phyloP scores from a whole-genome alignment of 2,329 filamentous ascomycete species.

The Diaporthe vaccinii region DNA sequence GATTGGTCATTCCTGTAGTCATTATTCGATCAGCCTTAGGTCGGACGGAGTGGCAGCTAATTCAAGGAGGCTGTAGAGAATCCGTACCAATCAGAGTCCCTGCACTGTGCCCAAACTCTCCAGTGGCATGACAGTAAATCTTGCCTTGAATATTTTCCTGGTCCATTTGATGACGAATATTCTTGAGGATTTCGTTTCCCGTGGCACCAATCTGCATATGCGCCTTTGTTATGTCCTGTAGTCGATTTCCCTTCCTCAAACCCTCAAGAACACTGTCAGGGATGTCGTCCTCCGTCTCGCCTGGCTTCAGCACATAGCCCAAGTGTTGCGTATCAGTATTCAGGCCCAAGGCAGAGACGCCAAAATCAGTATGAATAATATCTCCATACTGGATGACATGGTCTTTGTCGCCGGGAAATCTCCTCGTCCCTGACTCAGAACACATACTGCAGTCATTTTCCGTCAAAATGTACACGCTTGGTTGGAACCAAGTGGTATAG shows the following conservation, averaged over 20 bases:
- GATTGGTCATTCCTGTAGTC: conserved; percentile 61
- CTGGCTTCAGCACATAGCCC: conserved; percentile 61
- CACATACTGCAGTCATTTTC: conserved; percentile 44
- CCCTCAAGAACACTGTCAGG: conserved; percentile 58
- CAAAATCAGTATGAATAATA: conserved; percentile 64
- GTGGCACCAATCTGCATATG: conserved; percentile 60
- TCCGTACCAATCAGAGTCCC: conserved; percentile 60
- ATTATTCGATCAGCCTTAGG: not conserved
- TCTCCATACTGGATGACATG: conserved; percentile 59
- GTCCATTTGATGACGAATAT: conserved; percentile 55
- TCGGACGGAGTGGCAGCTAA: not conserved
- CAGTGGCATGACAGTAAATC: conserved; percentile 64
- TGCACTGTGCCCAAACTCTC: conserved; percentile 65
- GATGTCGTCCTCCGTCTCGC: conserved; percentile 56
- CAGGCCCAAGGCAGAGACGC: conserved; percentile 60
- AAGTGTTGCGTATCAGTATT: conserved; percentile 66
- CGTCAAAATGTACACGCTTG: conserved; percentile 58
- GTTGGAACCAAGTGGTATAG: conserved; percentile 67
- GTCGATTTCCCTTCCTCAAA: conserved; percentile 59
- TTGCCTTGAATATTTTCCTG: conserved; percentile 59
- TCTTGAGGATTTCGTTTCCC: conserved; percentile 60
- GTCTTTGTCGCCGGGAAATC: conserved; percentile 40
- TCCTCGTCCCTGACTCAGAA: not conserved
- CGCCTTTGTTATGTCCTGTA: conserved; percentile 61
- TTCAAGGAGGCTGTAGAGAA: not conserved